Conservation (phyloP, 23 red algal species). For the Gracilaria caudata region DNA sequence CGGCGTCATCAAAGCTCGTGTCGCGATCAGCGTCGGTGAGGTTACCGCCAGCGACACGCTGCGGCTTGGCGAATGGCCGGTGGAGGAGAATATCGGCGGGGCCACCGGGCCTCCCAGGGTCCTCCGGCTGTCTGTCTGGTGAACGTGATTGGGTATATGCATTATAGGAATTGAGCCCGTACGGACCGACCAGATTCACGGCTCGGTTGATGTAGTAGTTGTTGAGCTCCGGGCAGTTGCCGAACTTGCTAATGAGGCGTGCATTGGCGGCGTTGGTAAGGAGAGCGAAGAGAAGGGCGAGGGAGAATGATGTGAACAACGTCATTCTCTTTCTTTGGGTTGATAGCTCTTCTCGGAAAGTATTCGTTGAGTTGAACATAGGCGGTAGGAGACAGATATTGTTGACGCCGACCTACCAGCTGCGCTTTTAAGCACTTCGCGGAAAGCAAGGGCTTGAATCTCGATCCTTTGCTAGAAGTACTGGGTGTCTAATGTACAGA, state of each 20-base stretch:
- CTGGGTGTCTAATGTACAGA: neutral
- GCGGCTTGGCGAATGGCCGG: slow-evolving; percentile 33
- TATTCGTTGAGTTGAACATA: slow-evolving; percentile 20
- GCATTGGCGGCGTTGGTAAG: slow-evolving; percentile 12
- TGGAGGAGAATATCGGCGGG: slow-evolving; percentile 52
- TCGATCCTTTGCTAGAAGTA: neutral
- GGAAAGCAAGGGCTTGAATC: neutral
- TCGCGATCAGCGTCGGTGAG: slow-evolving; percentile 38
- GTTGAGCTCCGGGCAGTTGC: slow-evolving; percentile 52
- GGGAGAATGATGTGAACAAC: neutral
- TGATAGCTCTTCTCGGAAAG: slow-evolving; percentile 10
- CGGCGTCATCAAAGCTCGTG: slow-evolving; percentile 20
- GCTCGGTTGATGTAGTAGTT: slow-evolving; percentile 54
- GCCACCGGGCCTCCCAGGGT: slow-evolving; percentile 50
- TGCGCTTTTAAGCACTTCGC: slow-evolving; percentile 18
- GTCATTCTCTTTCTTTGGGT: neutral
- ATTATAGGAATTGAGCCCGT: slow-evolving; percentile 58
- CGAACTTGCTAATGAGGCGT: slow-evolving; percentile 51
- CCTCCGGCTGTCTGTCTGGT: neutral
- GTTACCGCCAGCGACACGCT: slow-evolving; percentile 31
- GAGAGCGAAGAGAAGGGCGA: slow-evolving; percentile 19
- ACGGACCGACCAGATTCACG: slow-evolving; percentile 53
- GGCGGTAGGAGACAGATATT: slow-evolving; percentile 3
- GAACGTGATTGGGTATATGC: slow-evolving; percentile 28
- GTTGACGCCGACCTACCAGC: slow-evolving; percentile 1